Base-by-base conservation (phyloP, 352 stramenopile genomes). In the Pythium sp. region DNA sequence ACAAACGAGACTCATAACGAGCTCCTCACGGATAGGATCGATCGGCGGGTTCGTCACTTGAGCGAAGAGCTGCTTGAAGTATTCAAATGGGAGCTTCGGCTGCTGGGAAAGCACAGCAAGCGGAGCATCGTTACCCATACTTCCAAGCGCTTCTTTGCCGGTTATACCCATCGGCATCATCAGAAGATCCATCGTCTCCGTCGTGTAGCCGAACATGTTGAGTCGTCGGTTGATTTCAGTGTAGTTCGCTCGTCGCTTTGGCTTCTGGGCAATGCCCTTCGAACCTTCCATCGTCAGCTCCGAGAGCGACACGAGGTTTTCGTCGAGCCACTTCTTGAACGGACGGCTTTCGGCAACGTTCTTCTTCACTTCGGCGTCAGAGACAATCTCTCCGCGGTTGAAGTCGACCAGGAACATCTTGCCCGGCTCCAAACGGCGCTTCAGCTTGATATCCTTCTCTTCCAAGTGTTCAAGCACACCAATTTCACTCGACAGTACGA, bases 361-460 rank as follows among this genome's bases (percentile, higher is more conserved):
- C 65, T 97, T 87, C 81, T 98, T 98, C 60, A 99, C 97, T 70
- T 98, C 95, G 64, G 98, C 84, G 74, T 99, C 96, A 8, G 93
- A 94, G 51, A 99, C 87, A 73, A 99, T 98, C 66, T 89, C 82
- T 47, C 96, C 87, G 14, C 89, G 95, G 78, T 98, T 89, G 67
- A 99, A 98, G 69, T 99, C 96, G 43, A 98, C 94, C 55, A 98
- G 79, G 67, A 99, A 98, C 94, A 99, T 98, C 78, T 99, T 98
- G 59, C 97, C 97, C 3, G 97, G 96, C 72, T 98, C 96, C 58
- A 99, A 80, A 64, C 97, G 89, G 67, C 96, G 91, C 78, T 98
- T 98, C 46, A 93, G 85, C 71, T 94, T 95, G 54, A 99, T 93
- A n/a, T 97, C 89, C 32, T 82, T 75, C 72, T 98, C 93, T 11